phyloP scores from a whole-genome alignment of 768 basidiomycete species.

The Mycena capillaripes region DNA sequence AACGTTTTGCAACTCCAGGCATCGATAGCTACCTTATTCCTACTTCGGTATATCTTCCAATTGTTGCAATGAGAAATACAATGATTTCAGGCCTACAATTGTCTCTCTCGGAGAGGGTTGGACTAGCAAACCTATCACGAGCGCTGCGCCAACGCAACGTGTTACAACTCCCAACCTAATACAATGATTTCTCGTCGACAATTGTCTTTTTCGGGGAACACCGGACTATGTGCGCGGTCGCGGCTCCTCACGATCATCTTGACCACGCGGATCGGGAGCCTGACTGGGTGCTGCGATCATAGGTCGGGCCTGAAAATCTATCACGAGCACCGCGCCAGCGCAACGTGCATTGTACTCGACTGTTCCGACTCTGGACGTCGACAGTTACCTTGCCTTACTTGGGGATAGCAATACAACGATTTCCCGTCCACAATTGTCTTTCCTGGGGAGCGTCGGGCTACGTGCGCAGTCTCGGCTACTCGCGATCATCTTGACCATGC shows the following conservation, averaged over 20 bases:
- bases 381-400: not conserved
- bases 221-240: too few species aligned
- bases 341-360: not conserved
- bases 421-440: too few species aligned
- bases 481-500: too few species aligned
- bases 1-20: conserved; percentile 9
- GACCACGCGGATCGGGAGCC: conserved; percentile 17
- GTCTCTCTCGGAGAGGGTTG: conserved; percentile 15
- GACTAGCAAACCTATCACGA: not conserved
- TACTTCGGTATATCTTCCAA: conserved; percentile 12
- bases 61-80: conserved; percentile 25
- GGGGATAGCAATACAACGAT: conserved; percentile 12
- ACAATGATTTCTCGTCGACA: too few species aligned
- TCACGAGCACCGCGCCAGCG: too few species aligned
- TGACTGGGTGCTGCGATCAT: not conserved
- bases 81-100: conserved; percentile 16
- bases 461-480: too few species aligned
- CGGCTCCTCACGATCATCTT: not conserved
- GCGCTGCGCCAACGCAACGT: not conserved
- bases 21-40: not conserved
- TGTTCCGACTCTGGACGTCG: not conserved
- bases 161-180: too few species aligned
- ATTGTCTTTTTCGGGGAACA: not conserved
- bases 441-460: too few species aligned
- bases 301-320: too few species aligned